Percentiles rank a stretch among this genome's conserved stretches.
These are phyloP conservation scores for Yarrowia bubula DNA, from an alignment of 805 yeast genomes.

Conservation along the genomic window DNA sequence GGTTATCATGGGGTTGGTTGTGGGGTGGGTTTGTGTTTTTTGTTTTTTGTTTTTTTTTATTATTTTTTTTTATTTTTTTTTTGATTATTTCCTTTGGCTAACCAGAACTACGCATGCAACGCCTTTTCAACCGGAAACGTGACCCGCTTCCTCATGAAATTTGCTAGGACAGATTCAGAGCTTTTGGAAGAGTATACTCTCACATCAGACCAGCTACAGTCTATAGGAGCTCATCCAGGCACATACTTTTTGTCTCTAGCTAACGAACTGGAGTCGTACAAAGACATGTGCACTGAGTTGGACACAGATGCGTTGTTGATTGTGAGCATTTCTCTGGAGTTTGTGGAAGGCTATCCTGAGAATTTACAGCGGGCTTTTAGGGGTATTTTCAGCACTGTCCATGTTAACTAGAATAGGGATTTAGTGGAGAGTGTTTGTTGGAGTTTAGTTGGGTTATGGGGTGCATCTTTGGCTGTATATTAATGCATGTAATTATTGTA, in stretches of 20 bases:
- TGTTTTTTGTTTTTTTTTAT: no score
- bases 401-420: not conserved
- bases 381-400: not conserved
- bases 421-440: not conserved
- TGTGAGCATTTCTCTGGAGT: not conserved
- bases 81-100: no score
- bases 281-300: not conserved
- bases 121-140: not conserved
- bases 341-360: not conserved
- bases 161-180: not conserved
- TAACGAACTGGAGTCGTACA: not conserved
- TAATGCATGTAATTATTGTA: no score
- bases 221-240: not conserved
- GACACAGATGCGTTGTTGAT: not conserved
- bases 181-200: slow-evolving; percentile 6
- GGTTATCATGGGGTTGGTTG: no score
- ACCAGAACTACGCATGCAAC: slow-evolving; percentile 14
- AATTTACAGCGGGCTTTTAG: not conserved
- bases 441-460: no score
- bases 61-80: no score
- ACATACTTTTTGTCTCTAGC: not conserved
- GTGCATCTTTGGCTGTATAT: no score
- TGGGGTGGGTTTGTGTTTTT: no score
- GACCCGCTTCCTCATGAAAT: not conserved
- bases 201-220: not conserved